phyloP scores from a whole-genome alignment of 73 alveolate genomes.

The Paramecium caudatum region DNA sequence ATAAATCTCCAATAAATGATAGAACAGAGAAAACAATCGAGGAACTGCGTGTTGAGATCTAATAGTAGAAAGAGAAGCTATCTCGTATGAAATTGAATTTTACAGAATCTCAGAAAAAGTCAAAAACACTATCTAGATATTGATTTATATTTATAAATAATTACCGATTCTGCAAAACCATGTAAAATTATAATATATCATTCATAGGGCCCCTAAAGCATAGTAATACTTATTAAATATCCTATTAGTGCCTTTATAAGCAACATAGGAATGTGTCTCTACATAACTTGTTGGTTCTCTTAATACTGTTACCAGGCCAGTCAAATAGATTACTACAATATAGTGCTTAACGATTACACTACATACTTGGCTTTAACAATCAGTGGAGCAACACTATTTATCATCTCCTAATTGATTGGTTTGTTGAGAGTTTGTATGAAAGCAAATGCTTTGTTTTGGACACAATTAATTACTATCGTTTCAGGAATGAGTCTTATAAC shows the following conservation, averaged over 20 bases:
- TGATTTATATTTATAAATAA: not conserved
- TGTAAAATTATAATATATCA: not conserved
- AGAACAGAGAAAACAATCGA: constrained; percentile 60
- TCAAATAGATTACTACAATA: not conserved
- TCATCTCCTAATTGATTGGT: not conserved
- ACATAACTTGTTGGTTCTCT: constrained; percentile 36
- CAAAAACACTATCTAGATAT: constrained; percentile 10
- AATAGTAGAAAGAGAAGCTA: constrained; percentile 24
- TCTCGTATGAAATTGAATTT: constrained; percentile 60
- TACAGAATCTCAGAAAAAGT: constrained; percentile 67
- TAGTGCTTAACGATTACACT: not conserved
- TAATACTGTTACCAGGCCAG: not conserved
- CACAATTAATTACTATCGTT: not conserved
- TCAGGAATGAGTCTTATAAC: constrained; percentile 1
- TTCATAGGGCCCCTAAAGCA: constrained; percentile 20
- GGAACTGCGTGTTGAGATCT: constrained; percentile 46
- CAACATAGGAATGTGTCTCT: not conserved
- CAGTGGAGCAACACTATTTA: not conserved
- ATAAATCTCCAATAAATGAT: constrained; percentile 41
- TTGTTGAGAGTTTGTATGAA: not conserved
- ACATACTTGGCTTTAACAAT: not conserved
- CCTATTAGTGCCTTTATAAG: constrained; percentile 28
- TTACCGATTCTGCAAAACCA: not conserved
- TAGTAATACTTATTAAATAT: not conserved
- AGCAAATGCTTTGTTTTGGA: not conserved